Evolutionary conservation across 1,284 basidiomycete genomes (phyloP), one percentile per base, ranked within the genome.

Genomic region (Melampsora occidentalis): DNA sequence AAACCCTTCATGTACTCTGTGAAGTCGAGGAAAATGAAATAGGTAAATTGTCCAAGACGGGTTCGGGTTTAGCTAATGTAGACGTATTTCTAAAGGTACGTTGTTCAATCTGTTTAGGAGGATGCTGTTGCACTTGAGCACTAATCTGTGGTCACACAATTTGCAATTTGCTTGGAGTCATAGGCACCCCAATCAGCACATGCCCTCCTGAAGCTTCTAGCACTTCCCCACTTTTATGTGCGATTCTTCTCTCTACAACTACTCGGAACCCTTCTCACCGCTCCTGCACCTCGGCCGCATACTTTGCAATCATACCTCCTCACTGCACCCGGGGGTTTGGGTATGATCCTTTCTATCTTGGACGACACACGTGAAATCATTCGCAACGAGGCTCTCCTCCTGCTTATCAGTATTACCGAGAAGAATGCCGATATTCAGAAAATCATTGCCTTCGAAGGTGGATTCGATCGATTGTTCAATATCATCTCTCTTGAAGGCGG

Each of bases 391-490:
- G 80, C 80, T 6, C 88, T 98, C 48, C 87, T 90, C 16, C 88
- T 96, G 82, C 86, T 96, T 46, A 92, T 96, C 75, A 86, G 89
- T 5, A 86, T 99, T 53, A 89, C 92, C 59, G 88, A 89, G 0
- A 90, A 93, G 79, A 98, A 92, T 81, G 89, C 93, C 46, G 94
- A 98, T 82, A 92, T 99, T 67, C 96, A 98, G 82, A 99, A 98
- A 84, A 90, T 98, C 28, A 89, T 98, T 59, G 94, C 95, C 0
- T 99, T 99, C 81, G 94, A 96, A 80, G 95, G 97, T 39, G 92
- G 92, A 0, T 98, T 99, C 81, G 96, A 99, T 85, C 93, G 91
- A 82, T 87, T 98, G 42, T 94, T 99, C 84, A 90, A 90, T 77
- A 94, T 94, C 66, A 88, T 98, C 78, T 87, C 88, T 7, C 87